Conservation (phyloP, 2,329 filamentous ascomycete species). For the Pseudopyricularia cyperi region DNA sequence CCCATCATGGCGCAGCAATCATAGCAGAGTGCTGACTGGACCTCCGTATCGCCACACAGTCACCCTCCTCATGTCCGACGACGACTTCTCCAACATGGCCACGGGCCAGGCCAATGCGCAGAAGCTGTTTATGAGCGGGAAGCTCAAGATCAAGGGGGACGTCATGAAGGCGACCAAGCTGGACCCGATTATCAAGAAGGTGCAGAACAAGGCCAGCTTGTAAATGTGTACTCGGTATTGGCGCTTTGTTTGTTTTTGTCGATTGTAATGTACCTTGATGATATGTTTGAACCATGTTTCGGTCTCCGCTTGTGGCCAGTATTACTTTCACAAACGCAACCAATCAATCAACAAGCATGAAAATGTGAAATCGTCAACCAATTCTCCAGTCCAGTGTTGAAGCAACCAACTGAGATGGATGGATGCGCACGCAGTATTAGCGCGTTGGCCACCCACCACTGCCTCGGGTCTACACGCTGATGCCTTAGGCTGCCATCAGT, state of each 20-base stretch:
- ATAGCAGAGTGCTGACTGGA: background rate
- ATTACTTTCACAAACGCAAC: no score
- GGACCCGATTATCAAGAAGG: slow-evolving; percentile 84
- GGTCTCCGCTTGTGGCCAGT: background rate
- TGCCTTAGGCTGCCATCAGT: no score
- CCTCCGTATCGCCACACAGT: slow-evolving; percentile 28
- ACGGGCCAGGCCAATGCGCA: slow-evolving; percentile 86
- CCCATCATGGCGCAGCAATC: background rate
- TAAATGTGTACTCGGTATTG: slow-evolving; percentile 17
- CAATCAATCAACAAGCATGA: no score
- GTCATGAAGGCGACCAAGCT: slow-evolving; percentile 98
- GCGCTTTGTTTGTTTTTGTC: background rate
- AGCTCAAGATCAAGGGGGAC: slow-evolving; percentile 96
- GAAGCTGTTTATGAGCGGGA: slow-evolving; percentile 93
- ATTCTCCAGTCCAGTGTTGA: no score
- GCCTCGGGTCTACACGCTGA: no score
- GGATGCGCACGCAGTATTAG: no score
- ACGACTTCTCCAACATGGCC: slow-evolving; percentile 75
- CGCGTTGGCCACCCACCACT: no score
- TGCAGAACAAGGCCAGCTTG: slow-evolving; percentile 72
- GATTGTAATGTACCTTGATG: background rate
- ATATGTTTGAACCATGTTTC: background rate
- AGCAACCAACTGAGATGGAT: no score
- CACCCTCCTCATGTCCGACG: slow-evolving; percentile 71
- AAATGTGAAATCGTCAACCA: no score